Evolutionary conservation across 1,284 basidiomycete genomes (phyloP).

Genomic region (Anthracocystis setariae): DNA sequence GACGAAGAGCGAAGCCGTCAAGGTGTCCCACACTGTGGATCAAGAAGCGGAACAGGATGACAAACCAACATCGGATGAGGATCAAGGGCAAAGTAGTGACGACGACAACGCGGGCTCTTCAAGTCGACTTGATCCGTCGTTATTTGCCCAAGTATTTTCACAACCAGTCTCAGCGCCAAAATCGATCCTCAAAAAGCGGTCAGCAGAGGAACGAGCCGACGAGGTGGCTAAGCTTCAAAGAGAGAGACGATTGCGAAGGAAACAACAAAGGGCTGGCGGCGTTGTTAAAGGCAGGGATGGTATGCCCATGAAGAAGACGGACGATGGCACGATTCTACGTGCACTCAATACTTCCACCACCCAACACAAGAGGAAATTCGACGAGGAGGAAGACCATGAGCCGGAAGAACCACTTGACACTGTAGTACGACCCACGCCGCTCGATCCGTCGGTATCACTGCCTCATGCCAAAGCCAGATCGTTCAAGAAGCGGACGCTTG

Average conservation of each 20-base stretch:
- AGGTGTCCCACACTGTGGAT: background rate
- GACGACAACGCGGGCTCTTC: conserved; percentile 18
- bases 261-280: conserved; percentile 36
- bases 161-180: conserved; percentile 30
- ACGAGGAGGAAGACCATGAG: conserved; percentile 30
- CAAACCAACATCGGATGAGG: background rate
- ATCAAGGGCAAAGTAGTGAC: conserved; percentile 5
- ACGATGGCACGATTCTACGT: conserved; percentile 52
- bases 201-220: conserved; percentile 36
- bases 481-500: conserved; percentile 49
- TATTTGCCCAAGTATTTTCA: conserved; percentile 57
- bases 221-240: conserved; percentile 22
- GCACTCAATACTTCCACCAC: conserved; percentile 21
- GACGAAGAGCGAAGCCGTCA: conserved; percentile 18
- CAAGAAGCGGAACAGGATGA: background rate
- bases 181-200: conserved; percentile 45
- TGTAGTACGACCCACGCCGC: conserved; percentile 23
- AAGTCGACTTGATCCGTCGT: conserved; percentile 54
- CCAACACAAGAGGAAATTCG: conserved; percentile 39
- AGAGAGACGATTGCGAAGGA: conserved; percentile 20
- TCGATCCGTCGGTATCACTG: conserved; percentile 45
- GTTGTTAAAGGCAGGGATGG: conserved; percentile 56
- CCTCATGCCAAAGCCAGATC: conserved; percentile 50
- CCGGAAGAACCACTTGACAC: conserved; percentile 34
- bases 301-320: conserved; percentile 46